Base-by-base conservation (phyloP, 2,329 filamentous ascomycete species). In the Neonectria coccinea region DNA sequence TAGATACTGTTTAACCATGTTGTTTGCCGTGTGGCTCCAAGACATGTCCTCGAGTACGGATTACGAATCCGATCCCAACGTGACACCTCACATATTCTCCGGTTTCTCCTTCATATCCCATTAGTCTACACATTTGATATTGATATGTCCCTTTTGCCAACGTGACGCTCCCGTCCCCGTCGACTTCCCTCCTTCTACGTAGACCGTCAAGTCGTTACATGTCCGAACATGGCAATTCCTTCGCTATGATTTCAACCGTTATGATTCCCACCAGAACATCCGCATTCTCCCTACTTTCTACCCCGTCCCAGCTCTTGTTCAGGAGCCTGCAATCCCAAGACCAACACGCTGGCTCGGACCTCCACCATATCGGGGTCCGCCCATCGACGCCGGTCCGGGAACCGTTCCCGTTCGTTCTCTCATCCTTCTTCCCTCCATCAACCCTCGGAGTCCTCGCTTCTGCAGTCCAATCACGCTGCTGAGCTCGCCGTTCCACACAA, bases 401-500 rank as follows among this genome's bases (percentile, higher is more conserved):
- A 25, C 67, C 68, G 83, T 85, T 10, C 84, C 85, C 3, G 83
- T 85, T 68, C 93, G 84, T 78, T 97, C 93, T 48, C 94, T 85
- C 83, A 97, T 89, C 65, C 95, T 86, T 48, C 95, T 84, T 4
- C 95, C 95, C 79, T 98, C 96, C 96, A 99, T 98, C 70, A 99
- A 79, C 0, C 96, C 96, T 64, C 95, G 86, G 39, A 99, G 79
- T 0, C 96, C 96, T 58, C 96, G 86, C 83, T 99, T 99, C 83
- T 99, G 96, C 68, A 99, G 78, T 0, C 96, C 96, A 70, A 99
- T 97, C 3, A 98, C 95, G 53, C 93, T 93, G 81, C 92, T 94
- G 36, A 95, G 79, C 81, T 97, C 88, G 62, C 91, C 90, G 73
- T 86, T 83, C 95, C 96, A 99, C 0, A 95, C 75, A 64, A 78